A percentile compares a stretch with the other conserved stretches of the same genome.
Conservation (phyloP, 1,284 basidiomycete genomes). For the Trichosporon inkin region DNA sequence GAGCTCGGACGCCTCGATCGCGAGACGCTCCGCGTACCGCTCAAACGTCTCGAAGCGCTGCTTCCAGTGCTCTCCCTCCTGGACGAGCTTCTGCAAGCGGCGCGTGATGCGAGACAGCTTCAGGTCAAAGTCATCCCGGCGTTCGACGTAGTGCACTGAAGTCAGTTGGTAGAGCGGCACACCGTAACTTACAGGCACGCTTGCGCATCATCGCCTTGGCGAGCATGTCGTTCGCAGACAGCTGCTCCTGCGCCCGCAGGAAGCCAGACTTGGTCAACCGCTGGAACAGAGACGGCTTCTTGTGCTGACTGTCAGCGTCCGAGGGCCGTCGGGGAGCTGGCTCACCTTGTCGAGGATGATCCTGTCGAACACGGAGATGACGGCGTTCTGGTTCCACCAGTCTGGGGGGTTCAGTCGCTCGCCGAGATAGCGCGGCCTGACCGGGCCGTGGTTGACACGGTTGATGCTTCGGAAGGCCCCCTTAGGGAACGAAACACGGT, state of each 20-base stretch:
- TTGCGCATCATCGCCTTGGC: conserved; percentile 75
- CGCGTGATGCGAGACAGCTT: conserved; percentile 55
- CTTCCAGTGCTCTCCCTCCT: conserved; percentile 53
- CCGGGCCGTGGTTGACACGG: conserved; percentile 29
- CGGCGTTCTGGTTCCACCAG: conserved; percentile 87
- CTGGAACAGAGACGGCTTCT: conserved; percentile 82
- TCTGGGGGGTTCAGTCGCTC: conserved; percentile 71
- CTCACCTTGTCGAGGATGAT: conserved; percentile 78
- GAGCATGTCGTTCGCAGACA: conserved; percentile 72
- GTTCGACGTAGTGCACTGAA: conserved; percentile 74
- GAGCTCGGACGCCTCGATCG: conserved; percentile 50
- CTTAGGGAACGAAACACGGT: conserved; percentile 91
- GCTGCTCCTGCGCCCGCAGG: conserved; percentile 65
- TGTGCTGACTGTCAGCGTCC: conserved; percentile 59
- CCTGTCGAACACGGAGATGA: conserved; percentile 82
- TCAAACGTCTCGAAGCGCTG: conserved; percentile 53
- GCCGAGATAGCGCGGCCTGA: conserved; percentile 36
- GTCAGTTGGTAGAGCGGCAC: background rate
- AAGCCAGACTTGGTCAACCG: conserved; percentile 67
- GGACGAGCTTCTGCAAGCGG: conserved; percentile 51
- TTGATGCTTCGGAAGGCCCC: conserved; percentile 57
- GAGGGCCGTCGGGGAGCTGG: too few species aligned
- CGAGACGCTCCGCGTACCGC: conserved; percentile 51
- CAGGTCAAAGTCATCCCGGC: conserved; percentile 82
- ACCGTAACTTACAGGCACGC: conserved; percentile 40